Percentiles rank a stretch among this genome's conserved stretches.
These are phyloP conservation scores for Psilocybe subaeruginosa DNA, from an alignment of 768 basidiomycete species.

Conservation along the genomic window DNA sequence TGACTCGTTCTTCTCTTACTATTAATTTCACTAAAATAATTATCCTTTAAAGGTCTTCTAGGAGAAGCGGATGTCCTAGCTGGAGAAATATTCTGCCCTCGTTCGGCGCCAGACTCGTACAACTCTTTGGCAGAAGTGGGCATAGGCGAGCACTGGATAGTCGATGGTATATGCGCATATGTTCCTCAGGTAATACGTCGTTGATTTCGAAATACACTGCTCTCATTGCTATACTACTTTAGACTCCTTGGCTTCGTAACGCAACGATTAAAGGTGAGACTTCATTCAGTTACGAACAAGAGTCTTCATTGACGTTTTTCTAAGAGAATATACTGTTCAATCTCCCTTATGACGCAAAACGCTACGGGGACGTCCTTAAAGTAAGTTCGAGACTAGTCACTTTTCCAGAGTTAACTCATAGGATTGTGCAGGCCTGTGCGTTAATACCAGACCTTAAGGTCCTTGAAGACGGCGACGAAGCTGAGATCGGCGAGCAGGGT, in stretches of 20 bases:
- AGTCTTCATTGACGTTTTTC: conserved; percentile 90
- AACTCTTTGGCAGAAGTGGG: conserved; percentile 52
- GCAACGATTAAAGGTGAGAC: conserved; percentile 43
- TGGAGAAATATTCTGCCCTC: conserved; percentile 83
- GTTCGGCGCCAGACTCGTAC: conserved; percentile 80
- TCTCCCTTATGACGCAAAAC: conserved; percentile 67
- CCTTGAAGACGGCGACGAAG: conserved; percentile 84
- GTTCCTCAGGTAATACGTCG: conserved; percentile 70
- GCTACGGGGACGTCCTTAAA: conserved; percentile 79
- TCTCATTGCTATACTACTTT: conserved; percentile 15
- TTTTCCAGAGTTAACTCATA: conserved; percentile 28
- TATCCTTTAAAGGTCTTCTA: conserved; percentile 56
- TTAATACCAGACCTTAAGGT: conserved; percentile 79
- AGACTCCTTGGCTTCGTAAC: conserved; percentile 72
- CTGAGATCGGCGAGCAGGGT: conserved; percentile 78
- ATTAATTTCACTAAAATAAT: background rate
- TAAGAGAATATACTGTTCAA: conserved; percentile 75
- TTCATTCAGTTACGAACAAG: conserved; percentile 29
- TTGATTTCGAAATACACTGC: background rate
- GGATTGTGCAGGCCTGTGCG: conserved; percentile 55
- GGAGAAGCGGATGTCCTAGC: conserved; percentile 86
- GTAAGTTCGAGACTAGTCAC: conserved; percentile 30
- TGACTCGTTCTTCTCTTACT: background rate
- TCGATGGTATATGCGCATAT: conserved; percentile 81
- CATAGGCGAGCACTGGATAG: conserved; percentile 65